These are phyloP conservation scores for Nothopassalora personata DNA, from an alignment of 2,329 filamentous ascomycete species.

Conservation along the genomic window DNA sequence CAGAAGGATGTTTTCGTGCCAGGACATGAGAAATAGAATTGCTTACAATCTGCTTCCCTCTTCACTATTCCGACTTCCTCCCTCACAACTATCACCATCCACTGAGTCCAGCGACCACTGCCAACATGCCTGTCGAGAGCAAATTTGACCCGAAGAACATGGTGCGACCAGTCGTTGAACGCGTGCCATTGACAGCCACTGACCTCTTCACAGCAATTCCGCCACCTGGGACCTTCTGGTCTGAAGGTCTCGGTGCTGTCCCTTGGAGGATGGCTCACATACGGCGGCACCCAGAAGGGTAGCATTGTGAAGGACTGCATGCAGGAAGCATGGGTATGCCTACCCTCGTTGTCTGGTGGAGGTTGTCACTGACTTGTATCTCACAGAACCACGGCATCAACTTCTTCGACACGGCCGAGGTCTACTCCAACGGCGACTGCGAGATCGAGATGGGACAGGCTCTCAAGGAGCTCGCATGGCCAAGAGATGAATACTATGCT, in stretches of 20 bases:
- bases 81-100: background rate
- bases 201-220: slow-evolving; percentile 14
- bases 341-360: background rate
- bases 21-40: too few relatives aligned
- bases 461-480: slow-evolving; percentile 45
- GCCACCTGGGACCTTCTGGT: slow-evolving; percentile 43
- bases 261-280: slow-evolving; percentile 44
- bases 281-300: slow-evolving; percentile 47
- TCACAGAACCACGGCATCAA: slow-evolving; percentile 42
- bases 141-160: slow-evolving; percentile 49
- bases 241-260: slow-evolving; percentile 49
- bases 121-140: slow-evolving; percentile 36
- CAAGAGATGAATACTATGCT: slow-evolving; percentile 44
- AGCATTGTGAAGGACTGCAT: slow-evolving; percentile 48
- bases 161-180: slow-evolving; percentile 9
- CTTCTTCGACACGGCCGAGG: slow-evolving; percentile 45
- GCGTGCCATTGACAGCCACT: background rate
- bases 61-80: background rate
- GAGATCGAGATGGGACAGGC: slow-evolving; percentile 54
- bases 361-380: background rate
- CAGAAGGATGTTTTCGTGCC: too few relatives aligned
- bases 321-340: slow-evolving; percentile 37
- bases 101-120: background rate
- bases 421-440: slow-evolving; percentile 55
- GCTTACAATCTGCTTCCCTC: too few relatives aligned